Percentiles rank a stretch among this genome's conserved stretches.
Conservation (phyloP, 306 rosid species). For the Potentilla sterilis region DNA sequence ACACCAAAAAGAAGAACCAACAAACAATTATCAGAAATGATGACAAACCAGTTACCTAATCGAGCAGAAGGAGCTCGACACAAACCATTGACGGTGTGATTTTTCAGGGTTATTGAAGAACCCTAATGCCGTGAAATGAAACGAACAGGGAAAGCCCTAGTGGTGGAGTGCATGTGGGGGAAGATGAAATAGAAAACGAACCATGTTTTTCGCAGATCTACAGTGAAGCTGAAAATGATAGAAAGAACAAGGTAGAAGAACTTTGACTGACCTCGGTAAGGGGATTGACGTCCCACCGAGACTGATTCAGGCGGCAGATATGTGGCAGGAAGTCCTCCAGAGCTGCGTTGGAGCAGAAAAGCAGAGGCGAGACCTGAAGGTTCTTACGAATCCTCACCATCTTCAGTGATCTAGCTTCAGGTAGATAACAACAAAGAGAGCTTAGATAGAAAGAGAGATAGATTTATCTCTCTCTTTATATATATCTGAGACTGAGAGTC, state of each 20-base stretch:
- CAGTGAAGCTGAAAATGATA: not conserved
- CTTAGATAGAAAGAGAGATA: not conserved
- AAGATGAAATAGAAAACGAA: not conserved
- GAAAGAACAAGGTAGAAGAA: not conserved
- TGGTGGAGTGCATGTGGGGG: slow-evolving; percentile 13
- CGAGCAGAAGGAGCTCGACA: slow-evolving; percentile 21
- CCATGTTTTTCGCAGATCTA: slow-evolving; percentile 42
- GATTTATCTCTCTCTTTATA: not conserved
- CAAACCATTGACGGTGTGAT: not conserved
- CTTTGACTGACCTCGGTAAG: slow-evolving; percentile 51
- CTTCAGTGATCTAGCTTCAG: not conserved
- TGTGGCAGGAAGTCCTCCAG: slow-evolving; percentile 44
- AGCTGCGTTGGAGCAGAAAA: slow-evolving; percentile 36
- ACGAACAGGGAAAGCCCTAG: slow-evolving; percentile 40
- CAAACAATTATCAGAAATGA: slow-evolving; percentile 33
- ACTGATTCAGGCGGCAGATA: slow-evolving; percentile 79
- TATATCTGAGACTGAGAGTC: not conserved
- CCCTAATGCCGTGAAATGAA: slow-evolving; percentile 39
- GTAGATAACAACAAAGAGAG: not conserved
- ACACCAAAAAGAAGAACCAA: not conserved
- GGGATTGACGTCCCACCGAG: slow-evolving; percentile 86
- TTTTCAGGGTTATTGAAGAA: slow-evolving; percentile 41
- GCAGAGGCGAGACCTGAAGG: slow-evolving; percentile 62
- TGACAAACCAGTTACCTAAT: slow-evolving; percentile 43
- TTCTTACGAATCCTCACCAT: slow-evolving; percentile 84